These are phyloP conservation scores for Pseudogymnoascus sp. DNA, from an alignment of 2,329 filamentous ascomycete genomes.

Conservation along the genomic window DNA sequence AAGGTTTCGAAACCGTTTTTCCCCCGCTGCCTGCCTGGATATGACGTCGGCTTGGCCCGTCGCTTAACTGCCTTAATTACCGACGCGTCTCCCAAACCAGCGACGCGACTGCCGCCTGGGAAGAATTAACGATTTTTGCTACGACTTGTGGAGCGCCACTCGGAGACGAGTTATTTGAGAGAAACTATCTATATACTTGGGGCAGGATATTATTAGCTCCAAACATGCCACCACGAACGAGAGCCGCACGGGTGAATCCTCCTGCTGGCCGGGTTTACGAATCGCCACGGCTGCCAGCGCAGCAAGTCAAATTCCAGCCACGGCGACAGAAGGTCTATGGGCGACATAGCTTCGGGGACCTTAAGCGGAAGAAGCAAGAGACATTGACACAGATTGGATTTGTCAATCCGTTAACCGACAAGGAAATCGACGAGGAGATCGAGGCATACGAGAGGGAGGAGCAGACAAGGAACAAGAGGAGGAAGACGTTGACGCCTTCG, in stretches of 20 bases:
- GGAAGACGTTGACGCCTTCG: neutral
- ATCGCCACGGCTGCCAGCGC: neutral
- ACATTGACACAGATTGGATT: slow-evolving; percentile 10
- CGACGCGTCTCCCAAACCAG: slow-evolving; percentile 9
- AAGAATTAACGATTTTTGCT: neutral
- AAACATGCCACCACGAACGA: neutral
- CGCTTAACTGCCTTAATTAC: neutral
- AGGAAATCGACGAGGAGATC: slow-evolving; percentile 1
- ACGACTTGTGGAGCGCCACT: neutral
- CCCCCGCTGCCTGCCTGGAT: neutral
- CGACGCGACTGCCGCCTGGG: neutral
- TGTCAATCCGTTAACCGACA: neutral
- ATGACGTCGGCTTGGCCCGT: neutral
- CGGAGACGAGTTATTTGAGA: neutral
- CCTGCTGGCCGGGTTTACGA: neutral
- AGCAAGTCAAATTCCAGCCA: slow-evolving; percentile 8
- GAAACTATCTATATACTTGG: neutral
- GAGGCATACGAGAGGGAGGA: slow-evolving; percentile 9
- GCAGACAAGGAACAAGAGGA: neutral
- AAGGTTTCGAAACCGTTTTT: neutral
- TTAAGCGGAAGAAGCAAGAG: neutral
- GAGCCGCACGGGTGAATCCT: neutral
- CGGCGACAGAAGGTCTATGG: neutral
- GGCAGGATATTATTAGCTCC: neutral
- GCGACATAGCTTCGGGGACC: neutral